Evolutionary conservation across 129 eudicot species (phyloP).

Genomic region (Mikania micrantha): DNA sequence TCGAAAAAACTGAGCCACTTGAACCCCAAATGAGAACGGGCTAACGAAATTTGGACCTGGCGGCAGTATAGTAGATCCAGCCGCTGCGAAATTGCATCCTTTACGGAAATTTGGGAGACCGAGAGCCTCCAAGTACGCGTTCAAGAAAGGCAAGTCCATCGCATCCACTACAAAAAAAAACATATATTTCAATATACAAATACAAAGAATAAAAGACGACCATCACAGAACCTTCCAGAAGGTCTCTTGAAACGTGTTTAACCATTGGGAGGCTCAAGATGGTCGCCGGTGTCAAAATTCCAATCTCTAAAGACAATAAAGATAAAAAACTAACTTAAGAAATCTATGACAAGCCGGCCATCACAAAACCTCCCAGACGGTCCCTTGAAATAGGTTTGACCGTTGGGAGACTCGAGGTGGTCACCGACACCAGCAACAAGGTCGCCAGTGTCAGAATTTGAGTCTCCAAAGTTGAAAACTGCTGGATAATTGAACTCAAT

Average conservation of each 20-base stretch:
- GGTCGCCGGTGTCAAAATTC: constrained; percentile 45
- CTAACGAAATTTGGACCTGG: constrained; percentile 46
- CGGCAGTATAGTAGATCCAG: constrained; percentile 72
- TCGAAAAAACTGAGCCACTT: constrained; percentile 79
- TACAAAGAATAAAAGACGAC: constrained; percentile 24
- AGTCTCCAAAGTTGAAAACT: constrained; percentile 88
- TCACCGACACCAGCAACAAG: constrained; percentile 55
- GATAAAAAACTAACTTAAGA: constrained; percentile 41
- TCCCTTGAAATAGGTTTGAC: constrained; percentile 67
- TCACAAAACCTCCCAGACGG: constrained; percentile 87
- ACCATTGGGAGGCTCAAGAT: constrained; percentile 54
- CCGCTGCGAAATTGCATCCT: constrained; percentile 87
- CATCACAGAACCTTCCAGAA: constrained; percentile 81
- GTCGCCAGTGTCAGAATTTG: constrained; percentile 86
- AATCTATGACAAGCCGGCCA: constrained; percentile 81
- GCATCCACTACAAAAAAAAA: constrained; percentile 68
- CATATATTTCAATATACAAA: background rate
- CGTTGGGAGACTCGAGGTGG: constrained; percentile 47
- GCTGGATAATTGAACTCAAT: constrained; percentile 75
- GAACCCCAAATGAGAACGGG: constrained; percentile 82
- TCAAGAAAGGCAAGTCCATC: constrained; percentile 75
- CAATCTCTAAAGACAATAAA: constrained; percentile 65
- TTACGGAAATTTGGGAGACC: constrained; percentile 62
- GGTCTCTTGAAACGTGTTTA: constrained; percentile 71
- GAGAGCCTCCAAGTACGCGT: constrained; percentile 69